Evolutionary conservation across 768 basidiomycete genomes (phyloP).

Genomic region (Rhodosporidiobolus odoratus): DNA sequence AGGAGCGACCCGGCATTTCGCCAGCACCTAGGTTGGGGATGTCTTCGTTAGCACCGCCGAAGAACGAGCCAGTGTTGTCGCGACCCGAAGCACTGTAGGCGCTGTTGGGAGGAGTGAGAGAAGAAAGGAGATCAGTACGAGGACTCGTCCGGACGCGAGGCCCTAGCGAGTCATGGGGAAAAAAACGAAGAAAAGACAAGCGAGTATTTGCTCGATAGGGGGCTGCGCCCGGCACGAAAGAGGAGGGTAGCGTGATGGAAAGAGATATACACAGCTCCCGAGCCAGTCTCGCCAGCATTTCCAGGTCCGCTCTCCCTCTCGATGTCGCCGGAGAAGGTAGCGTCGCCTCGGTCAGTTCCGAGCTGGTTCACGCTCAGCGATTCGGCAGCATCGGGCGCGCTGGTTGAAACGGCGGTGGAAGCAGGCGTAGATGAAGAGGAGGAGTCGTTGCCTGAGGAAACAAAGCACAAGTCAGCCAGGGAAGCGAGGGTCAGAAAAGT

Average conservation of each 20-base stretch:
- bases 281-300: not conserved
- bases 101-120: not conserved
- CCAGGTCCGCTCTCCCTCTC: slow-evolving; percentile 13
- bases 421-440: not conserved
- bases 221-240: not conserved
- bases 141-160: too few species aligned
- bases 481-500: not conserved
- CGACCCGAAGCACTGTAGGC: slow-evolving; percentile 20
- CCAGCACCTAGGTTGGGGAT: slow-evolving; percentile 15
- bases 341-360: slow-evolving; percentile 4
- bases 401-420: not conserved
- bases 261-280: not conserved
- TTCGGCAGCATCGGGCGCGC: not conserved
- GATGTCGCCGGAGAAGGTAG: slow-evolving; percentile 20
- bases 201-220: too few species aligned
- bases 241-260: not conserved
- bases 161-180: not conserved
- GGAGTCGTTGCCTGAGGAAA: not conserved
- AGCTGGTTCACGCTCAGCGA: not conserved
- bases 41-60: slow-evolving; percentile 25
- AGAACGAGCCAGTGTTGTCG: slow-evolving; percentile 22
- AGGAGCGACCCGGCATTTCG: not conserved
- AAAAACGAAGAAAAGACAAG: not conserved
- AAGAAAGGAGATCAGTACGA: not conserved
- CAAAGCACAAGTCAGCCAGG: not conserved